Evolutionary conservation across 805 yeast species (phyloP), one percentile per base, ranked within the genome.

Genomic region (Saturnispora ahearnii): DNA sequence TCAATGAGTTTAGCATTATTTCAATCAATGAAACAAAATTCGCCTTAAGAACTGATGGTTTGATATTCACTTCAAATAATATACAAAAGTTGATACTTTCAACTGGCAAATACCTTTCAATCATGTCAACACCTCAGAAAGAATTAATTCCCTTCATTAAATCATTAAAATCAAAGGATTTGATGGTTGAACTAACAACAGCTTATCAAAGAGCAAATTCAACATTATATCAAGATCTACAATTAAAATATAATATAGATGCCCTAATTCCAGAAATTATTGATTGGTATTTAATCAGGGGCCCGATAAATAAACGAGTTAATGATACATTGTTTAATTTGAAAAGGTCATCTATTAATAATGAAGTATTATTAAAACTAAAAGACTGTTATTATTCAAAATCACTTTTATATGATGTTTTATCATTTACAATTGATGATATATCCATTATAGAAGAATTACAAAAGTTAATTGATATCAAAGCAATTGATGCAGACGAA

Each of bases 91-190:
- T 84, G 63, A 73, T 91, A 0, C 68, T 91, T 24, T 70, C 81
- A 46, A 87, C 96, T 0, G 99, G 99, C 1, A 90, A 88, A 64
- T 82, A 82, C 57, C 68, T 89, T 50, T 86, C 87, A 58, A 82
- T 91, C 3, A 71, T 85, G 41, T 74, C 30, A 24, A 22, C 8
- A 22, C 22, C 42, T 5, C 31, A 26, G 13, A 18, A 18, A 13
- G 44, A 46, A 13, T 3, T 15, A 10, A 21, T 10, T 7, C 31
- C 28, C 4, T 33, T 26, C 10, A 26, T 47, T 9, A 47, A 29
- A 32, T 41, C 50, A 10, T 57, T 53, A 24, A 37, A 31, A 31
- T 44, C 44, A 3, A 37, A 21, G 5, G 45, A 48, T 36, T 4
- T 48, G 11, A 28, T 34, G n/a, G 15, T 34, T 4, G 36, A n/a